These are phyloP conservation scores for Chaetomium olivaceum DNA, from an alignment of 2,329 filamentous ascomycete species.

Conservation along the genomic window DNA sequence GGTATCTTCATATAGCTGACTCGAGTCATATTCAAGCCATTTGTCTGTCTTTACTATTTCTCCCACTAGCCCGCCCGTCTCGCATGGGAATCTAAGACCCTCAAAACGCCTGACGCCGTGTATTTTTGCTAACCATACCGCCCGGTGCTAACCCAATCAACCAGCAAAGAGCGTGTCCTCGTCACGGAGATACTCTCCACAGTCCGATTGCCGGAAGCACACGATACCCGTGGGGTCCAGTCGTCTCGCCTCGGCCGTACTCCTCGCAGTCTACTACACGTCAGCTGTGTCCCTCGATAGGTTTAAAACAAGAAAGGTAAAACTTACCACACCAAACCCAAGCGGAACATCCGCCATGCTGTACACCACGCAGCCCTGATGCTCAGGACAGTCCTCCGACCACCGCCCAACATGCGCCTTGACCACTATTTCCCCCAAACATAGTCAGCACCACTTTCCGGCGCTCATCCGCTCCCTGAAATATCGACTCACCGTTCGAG, in stretches of 20 bases:
- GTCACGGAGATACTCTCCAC: constrained; percentile 91
- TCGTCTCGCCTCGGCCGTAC: constrained; percentile 77
- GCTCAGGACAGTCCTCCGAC: constrained; percentile 90
- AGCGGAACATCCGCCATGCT: constrained; percentile 92
- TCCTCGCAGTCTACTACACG: constrained; percentile 72
- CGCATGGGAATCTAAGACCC: constrained; percentile 6
- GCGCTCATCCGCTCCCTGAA: too few relatives aligned
- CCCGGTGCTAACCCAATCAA: constrained; percentile 32
- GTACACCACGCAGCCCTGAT: constrained; percentile 87
- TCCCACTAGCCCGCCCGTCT: not conserved
- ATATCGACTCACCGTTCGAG: constrained; percentile 56
- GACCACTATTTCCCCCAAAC: constrained; percentile 51
- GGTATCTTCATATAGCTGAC: constrained; percentile 14
- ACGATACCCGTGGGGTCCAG: constrained; percentile 89
- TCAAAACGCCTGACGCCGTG: constrained; percentile 28
- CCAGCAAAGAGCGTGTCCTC: constrained; percentile 65
- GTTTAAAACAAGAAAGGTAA: too few relatives aligned
- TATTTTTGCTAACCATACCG: constrained; percentile 11
- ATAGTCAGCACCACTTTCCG: too few relatives aligned
- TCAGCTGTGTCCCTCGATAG: not conserved
- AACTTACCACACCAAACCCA: constrained; percentile 68
- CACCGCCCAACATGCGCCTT: constrained; percentile 71
- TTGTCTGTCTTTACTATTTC: not conserved
- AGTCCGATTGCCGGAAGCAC: constrained; percentile 88
- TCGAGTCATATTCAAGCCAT: not conserved